These are phyloP conservation scores for Candida dubliniensis DNA, from an alignment of 1,139 yeast genomes.

Conservation along the genomic window DNA sequence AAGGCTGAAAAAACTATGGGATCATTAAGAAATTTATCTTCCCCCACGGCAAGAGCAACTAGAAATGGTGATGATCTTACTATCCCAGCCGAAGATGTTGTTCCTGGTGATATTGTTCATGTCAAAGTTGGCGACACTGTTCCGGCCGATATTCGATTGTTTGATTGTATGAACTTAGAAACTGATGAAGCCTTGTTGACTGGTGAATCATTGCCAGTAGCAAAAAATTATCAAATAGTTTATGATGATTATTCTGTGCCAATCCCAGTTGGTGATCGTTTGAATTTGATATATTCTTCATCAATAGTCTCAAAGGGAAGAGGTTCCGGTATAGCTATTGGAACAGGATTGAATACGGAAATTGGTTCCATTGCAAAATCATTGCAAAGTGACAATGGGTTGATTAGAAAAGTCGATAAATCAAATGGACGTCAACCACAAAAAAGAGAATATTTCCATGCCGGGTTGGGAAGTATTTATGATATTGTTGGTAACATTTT, in stretches of 20 bases:
- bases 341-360: constrained; percentile 72
- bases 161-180: constrained; percentile 66
- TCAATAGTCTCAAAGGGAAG: constrained; percentile 76
- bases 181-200: constrained; percentile 80
- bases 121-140: constrained; percentile 75
- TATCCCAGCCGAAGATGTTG: constrained; percentile 66
- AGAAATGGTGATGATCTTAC: constrained; percentile 62
- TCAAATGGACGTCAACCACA: constrained; percentile 22
- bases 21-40: constrained; percentile 63
- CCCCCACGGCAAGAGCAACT: constrained; percentile 71
- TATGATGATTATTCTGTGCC: constrained; percentile 33
- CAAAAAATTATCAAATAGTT: constrained; percentile 47
- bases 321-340: constrained; percentile 65
- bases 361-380: constrained; percentile 77
- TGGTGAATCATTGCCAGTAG: constrained; percentile 79
- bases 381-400: constrained; percentile 32
- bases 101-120: constrained; percentile 72
- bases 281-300: constrained; percentile 72
- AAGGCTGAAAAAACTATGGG: constrained; percentile 84
- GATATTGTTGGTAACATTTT: constrained; percentile 61
- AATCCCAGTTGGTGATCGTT: constrained; percentile 73
- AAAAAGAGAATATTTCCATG: constrained; percentile 49
- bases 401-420: constrained; percentile 30
- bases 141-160: constrained; percentile 72
- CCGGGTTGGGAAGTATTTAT: constrained; percentile 39